phyloP scores from a whole-genome alignment of 208 protist species.

The Crithidia brevicula region DNA sequence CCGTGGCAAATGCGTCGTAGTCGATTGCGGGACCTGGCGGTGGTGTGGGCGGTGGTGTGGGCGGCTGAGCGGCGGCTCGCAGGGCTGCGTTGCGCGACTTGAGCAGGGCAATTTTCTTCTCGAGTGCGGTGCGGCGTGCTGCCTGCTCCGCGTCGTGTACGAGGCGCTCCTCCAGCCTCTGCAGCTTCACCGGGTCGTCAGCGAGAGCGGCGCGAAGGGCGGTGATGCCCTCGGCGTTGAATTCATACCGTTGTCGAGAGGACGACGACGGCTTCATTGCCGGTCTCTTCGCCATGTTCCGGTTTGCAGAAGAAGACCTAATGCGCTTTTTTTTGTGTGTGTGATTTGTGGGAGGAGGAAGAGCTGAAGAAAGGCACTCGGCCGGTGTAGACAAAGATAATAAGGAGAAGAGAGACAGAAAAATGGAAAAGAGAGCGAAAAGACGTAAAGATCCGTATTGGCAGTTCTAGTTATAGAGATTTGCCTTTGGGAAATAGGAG shows the following conservation, averaged over 20 bases:
- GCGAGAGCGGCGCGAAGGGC: conserved; percentile 21
- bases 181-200: conserved; percentile 9
- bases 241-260: background rate
- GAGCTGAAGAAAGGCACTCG: no score
- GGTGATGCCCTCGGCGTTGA: conserved; percentile 22
- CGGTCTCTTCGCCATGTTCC: no score
- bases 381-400: no score
- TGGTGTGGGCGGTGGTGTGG: background rate
- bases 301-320: background rate
- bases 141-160: conserved; percentile 2
- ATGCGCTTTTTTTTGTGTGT: background rate
- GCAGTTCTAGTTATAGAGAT: no score
- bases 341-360: background rate
- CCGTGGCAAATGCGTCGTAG: background rate
- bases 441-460: no score
- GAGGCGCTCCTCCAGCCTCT: conserved; percentile 20
- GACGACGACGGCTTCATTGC: background rate
- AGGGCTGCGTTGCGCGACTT: background rate
- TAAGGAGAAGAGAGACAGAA: no score
- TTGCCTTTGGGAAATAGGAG: no score
- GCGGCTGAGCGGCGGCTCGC: background rate
- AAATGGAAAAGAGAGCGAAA: no score
- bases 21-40: background rate
- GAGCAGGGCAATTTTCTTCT: background rate
- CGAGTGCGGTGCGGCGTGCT: conserved; percentile 12